A percentile compares a stretch with the other conserved stretches of the same genome.
These are phyloP conservation scores for Austroboletus novae-zelandiae DNA, from an alignment of 1,284 basidiomycete species.

Conservation along the genomic window DNA sequence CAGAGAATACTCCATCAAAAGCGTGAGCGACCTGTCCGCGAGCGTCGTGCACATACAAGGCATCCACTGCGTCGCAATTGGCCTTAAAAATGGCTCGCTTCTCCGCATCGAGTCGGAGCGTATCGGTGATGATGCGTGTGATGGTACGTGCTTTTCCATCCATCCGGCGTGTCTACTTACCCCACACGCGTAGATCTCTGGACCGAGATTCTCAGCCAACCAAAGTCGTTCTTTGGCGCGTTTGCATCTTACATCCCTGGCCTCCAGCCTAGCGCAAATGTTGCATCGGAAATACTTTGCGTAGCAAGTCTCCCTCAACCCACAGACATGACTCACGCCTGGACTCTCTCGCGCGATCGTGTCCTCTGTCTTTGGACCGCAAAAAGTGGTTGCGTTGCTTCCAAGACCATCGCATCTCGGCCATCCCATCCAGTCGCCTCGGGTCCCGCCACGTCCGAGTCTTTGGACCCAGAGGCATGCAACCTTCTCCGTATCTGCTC, in stretches of 20 bases:
- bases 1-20: slow-evolving; percentile 66
- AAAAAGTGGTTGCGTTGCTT: slow-evolving; percentile 65
- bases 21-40: slow-evolving; percentile 41
- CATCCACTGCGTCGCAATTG: slow-evolving; percentile 65
- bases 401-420: slow-evolving; percentile 45
- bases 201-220: slow-evolving; percentile 62
- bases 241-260: slow-evolving; percentile 65
- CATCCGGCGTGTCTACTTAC: slow-evolving; percentile 6
- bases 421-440: slow-evolving; percentile 14
- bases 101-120: slow-evolving; percentile 67
- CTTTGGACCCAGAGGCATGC: slow-evolving; percentile 58
- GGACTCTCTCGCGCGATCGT: slow-evolving; percentile 87
- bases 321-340: slow-evolving; percentile 68
- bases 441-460: slow-evolving; percentile 38
- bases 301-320: slow-evolving; percentile 68
- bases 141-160: slow-evolving; percentile 44
- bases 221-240: slow-evolving; percentile 59
- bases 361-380: slow-evolving; percentile 82
- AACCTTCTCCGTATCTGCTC: slow-evolving; percentile 61
- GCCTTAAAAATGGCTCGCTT: slow-evolving; percentile 66
- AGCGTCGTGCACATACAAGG: slow-evolving; percentile 71
- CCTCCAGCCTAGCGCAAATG: slow-evolving; percentile 43
- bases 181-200: slow-evolving; percentile 52
- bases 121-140: slow-evolving; percentile 47
- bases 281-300: slow-evolving; percentile 60